Evolutionary conservation across 352 stramenopile species (phyloP).

Genomic region (Phytophthora niederhauseri): DNA sequence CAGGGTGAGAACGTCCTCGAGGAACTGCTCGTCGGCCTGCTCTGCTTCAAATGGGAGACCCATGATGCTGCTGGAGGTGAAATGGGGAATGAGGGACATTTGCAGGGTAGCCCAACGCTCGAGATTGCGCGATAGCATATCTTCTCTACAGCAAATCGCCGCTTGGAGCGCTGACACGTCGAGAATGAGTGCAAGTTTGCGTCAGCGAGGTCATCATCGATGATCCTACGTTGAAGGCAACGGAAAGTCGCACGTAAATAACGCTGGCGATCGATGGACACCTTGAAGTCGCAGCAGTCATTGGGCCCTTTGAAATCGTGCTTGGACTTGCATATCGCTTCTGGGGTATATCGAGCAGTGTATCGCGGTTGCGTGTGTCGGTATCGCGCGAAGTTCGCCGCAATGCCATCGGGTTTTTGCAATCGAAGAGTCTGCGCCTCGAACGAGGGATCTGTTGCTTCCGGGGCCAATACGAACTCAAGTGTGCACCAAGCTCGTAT

Average conservation of each 20-base stretch:
- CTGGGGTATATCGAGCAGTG: too few relatives aligned
- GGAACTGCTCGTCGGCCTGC: constrained; percentile 19
- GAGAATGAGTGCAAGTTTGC: constrained; percentile 24
- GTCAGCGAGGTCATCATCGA: constrained; percentile 8
- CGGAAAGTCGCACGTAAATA: constrained; percentile 14
- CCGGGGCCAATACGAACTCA: too few relatives aligned
- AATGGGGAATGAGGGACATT: constrained; percentile 14
- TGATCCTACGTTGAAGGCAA: background rate
- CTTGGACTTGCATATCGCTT: too few relatives aligned
- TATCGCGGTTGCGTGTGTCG: too few relatives aligned
- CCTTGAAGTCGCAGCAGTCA: background rate
- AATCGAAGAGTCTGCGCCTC: too few relatives aligned
- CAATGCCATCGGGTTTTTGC: too few relatives aligned
- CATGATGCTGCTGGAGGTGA: constrained; percentile 20
- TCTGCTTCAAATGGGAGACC: constrained; percentile 1
- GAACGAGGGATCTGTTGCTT: too few relatives aligned
- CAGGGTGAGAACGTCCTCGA: constrained; percentile 27
- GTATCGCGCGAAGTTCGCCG: too few relatives aligned
- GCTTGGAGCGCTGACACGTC: background rate
- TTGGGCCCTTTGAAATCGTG: too few relatives aligned
- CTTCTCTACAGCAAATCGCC: background rate
- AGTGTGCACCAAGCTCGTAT: background rate
- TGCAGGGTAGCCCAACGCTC: background rate
- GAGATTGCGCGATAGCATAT: constrained; percentile 11
- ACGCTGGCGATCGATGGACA: background rate